These are phyloP conservation scores for Sphaerostilbella broomeana DNA, from an alignment of 2,329 filamentous ascomycete genomes.

Conservation along the genomic window DNA sequence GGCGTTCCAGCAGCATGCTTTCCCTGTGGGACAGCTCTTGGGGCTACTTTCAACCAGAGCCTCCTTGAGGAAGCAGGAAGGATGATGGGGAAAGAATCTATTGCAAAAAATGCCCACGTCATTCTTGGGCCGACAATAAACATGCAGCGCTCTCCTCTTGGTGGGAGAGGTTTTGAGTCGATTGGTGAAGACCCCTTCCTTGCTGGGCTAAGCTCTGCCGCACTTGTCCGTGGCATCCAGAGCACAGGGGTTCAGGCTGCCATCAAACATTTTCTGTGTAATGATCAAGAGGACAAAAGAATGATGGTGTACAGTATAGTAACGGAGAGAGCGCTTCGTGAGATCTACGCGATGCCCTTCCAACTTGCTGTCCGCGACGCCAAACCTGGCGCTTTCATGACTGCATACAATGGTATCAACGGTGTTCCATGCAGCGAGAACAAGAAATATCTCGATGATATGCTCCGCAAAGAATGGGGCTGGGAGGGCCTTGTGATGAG, in stretches of 20 bases:
- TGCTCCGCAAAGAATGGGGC: conserved; percentile 51
- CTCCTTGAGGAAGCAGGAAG: conserved; percentile 45
- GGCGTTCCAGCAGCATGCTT: conserved; percentile 55
- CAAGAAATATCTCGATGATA: conserved; percentile 40
- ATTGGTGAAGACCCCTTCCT: conserved; percentile 53
- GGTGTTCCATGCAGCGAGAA: conserved; percentile 51
- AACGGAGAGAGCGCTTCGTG: conserved; percentile 49
- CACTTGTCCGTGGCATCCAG: conserved; percentile 50
- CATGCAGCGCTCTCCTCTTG: conserved; percentile 54
- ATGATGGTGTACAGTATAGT: conserved; percentile 50
- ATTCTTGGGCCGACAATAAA: conserved; percentile 58
- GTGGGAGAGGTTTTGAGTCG: conserved; percentile 54
- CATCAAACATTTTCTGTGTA: conserved; percentile 56
- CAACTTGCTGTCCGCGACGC: conserved; percentile 48
- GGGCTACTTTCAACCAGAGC: conserved; percentile 50
- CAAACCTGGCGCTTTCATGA: conserved; percentile 50
- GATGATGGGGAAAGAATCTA: conserved; percentile 47
- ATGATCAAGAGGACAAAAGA: conserved; percentile 54
- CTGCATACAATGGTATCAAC: conserved; percentile 53
- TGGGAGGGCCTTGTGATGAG: conserved; percentile 53
- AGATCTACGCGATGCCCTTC: conserved; percentile 54
- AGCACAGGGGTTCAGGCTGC: conserved; percentile 49
- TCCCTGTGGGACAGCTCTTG: conserved; percentile 52
- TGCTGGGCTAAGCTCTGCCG: conserved; percentile 47
- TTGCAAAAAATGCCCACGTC: conserved; percentile 50